phyloP scores from a whole-genome alignment of 805 yeast species.

The Nakazawaea molendinolei region DNA sequence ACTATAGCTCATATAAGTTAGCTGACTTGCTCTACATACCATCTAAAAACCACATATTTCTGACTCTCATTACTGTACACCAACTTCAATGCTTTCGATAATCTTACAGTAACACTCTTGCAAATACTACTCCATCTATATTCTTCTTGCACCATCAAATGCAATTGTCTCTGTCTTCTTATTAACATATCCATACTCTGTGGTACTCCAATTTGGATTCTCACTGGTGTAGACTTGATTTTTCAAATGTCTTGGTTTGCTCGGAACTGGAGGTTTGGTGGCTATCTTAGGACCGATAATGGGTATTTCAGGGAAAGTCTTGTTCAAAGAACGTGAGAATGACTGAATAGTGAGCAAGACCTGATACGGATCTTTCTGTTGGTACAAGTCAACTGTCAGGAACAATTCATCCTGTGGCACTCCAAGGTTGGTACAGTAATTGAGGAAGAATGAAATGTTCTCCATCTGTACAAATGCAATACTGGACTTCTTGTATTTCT shows the following conservation, averaged over 20 bases:
- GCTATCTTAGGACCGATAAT: conserved; percentile 53
- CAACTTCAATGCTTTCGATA: too few relatives aligned
- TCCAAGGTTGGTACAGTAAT: conserved; percentile 55
- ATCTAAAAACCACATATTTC: too few relatives aligned
- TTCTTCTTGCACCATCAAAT: conserved; percentile 45
- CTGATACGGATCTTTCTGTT: conserved; percentile 68
- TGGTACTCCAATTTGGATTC: conserved; percentile 45
- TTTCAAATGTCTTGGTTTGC: conserved; percentile 43
- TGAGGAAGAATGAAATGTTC: conserved; percentile 66
- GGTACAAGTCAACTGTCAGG: conserved; percentile 72
- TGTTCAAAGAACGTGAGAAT: conserved; percentile 61
- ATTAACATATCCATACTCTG: conserved; percentile 53
- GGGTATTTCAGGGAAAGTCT: conserved; percentile 41
- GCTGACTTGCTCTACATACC: too few relatives aligned
- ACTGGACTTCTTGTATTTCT: conserved; percentile 49
- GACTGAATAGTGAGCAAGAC: conserved; percentile 71
- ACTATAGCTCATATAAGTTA: too few relatives aligned
- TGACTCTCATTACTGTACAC: too few relatives aligned
- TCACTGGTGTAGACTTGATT: conserved; percentile 13
- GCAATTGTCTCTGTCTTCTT: conserved; percentile 48
- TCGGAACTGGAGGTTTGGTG: conserved; percentile 45
- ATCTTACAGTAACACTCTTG: too few relatives aligned
- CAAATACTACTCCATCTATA: conserved; percentile 21
- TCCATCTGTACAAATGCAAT: conserved; percentile 87
- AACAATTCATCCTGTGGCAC: conserved; percentile 78